Evolutionary conservation across 1,284 basidiomycete genomes (phyloP), one percentile per base, ranked within the genome.

Genomic region (Tilletia horrida): DNA sequence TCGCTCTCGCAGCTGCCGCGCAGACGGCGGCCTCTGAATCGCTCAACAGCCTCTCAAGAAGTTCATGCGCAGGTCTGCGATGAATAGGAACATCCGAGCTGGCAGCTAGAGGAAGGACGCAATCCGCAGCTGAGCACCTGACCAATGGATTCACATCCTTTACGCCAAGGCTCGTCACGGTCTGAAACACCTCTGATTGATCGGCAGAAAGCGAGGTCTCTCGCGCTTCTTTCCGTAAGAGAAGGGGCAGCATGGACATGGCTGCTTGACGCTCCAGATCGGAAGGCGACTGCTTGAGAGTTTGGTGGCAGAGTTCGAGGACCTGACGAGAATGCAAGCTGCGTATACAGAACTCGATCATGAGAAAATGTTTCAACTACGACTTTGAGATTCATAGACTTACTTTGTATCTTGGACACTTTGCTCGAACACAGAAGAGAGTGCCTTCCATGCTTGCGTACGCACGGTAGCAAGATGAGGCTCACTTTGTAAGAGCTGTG

Each of bases 181-280:
- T 40, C 6, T 40, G 35, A 40, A 40, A 40, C 4, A 6, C 6
- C 35, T 40, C 35, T 40, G 35, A 6, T 40, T 40, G 35, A 11
- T 40, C 35, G 35, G 35, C 35, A 40, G 35, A 40, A 40, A 40
- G 4, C 6, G 35, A 6, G 35, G 6, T 11, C 35, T 40, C 6
- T 6, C 11, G 35, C 35, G 11, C 4, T 40, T 40, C 4, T 40
- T 40, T 40, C 35, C 35, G 31, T 2, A 59, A n/a, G 29, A 59
- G 27, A 16, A 18, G 18, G 27, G 55, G 16, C 6, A 59, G 55
- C 2, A 29, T 29, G n/a, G 55, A 59, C 3, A 40, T 59, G 31
- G 29, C 29, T 59, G 55, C 55, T 14, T 59, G 55, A 8, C 55
- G 27, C 55, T 59, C 55, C 25, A 59, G 31, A 18, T 59, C 55